Percentiles rank a stretch among this genome's conserved stretches.
These are phyloP conservation scores for Vigna angularis DNA, from an alignment of 306 rosid genomes.

Conservation along the genomic window DNA sequence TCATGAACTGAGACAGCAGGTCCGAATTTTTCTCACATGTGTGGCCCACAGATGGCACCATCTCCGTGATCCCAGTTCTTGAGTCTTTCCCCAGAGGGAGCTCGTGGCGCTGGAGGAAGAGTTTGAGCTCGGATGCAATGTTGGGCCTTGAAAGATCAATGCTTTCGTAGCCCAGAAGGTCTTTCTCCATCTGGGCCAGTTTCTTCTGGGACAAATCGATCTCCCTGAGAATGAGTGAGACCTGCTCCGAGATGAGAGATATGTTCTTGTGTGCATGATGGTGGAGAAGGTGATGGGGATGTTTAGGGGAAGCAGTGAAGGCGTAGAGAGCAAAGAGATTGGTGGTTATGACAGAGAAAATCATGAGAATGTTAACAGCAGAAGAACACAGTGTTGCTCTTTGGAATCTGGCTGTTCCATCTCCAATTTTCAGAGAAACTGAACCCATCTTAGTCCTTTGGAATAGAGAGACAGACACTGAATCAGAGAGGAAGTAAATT, in stretches of 20 bases:
- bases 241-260: conserved; percentile 90
- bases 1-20: conserved; percentile 81
- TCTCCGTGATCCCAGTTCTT: conserved; percentile 88
- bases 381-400: conserved; percentile 82
- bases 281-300: conserved; percentile 23
- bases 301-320: conserved; percentile 75
- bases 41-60: conserved; percentile 95
- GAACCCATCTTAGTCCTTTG: conserved; percentile 70
- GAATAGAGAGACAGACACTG: background rate
- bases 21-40: conserved; percentile 71
- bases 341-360: conserved; percentile 83
- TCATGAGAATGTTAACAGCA: conserved; percentile 86
- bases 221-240: conserved; percentile 79
- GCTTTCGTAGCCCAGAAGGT: conserved; percentile 79
- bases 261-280: conserved; percentile 68
- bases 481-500: conserved; percentile 20
- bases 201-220: conserved; percentile 83
- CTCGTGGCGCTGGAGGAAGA: conserved; percentile 69
- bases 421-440: conserved; percentile 88
- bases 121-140: conserved; percentile 70
- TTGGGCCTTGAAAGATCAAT: conserved; percentile 87
- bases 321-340: conserved; percentile 93
- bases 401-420: conserved; percentile 92
- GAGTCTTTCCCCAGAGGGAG: conserved; percentile 94
- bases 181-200: conserved; percentile 84